Base-by-base conservation (phyloP, 2,329 filamentous ascomycete genomes). In the Aspergillus novoparasiticus region DNA sequence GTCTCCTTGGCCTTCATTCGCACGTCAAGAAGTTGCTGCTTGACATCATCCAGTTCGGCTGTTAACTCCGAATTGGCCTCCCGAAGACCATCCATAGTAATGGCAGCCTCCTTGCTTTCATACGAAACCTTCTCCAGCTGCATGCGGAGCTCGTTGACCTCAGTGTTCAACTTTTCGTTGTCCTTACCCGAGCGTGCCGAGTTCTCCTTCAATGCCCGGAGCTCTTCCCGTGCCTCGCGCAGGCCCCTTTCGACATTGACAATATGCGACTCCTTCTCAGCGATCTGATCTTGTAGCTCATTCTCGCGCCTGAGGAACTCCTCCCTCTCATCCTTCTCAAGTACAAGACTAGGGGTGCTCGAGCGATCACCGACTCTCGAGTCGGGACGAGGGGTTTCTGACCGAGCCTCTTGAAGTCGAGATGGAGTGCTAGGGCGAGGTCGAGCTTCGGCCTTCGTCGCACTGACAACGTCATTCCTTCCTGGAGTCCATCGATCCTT, bases 1-100 rank as follows among this genome's bases (percentile, higher is more conserved):
- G 91, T 94, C 81, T 98, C 95, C 82, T 95, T 96, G 62, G 94
- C 93, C 70, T 89, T 95, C 91, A 98, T 97, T 82, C 94, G 94
- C 54, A 95, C 93, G 77, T 98, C 94, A 21, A 98, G 85, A 58
- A 99, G 87, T 75, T 97, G 94, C 78, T 97, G 94, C 82, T 98
- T 98, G 64, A 98, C 87, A 61, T 97, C 94, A 74, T 98, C 94
- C 36, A 99, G 83, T 78, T 99, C 95, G 0, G 88, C 81, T 0
- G 95, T 98, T 57, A 99, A 87, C 79, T 99, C 95, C 1, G 90
- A 82, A 77, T 99, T 99, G 64, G 94, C 94, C 77, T 98, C 95
- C 81, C 97, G 97, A 57, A 99, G 83, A 45, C 93, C 91, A 75
- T 99, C 95, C 92, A 99, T 97, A 34, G 94, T 97, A 76, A 99